A percentile compares a stretch with the other conserved stretches of the same genome.
Conservation (phyloP, 768 basidiomycete species). For the Candolleomyces aberdarensis region DNA sequence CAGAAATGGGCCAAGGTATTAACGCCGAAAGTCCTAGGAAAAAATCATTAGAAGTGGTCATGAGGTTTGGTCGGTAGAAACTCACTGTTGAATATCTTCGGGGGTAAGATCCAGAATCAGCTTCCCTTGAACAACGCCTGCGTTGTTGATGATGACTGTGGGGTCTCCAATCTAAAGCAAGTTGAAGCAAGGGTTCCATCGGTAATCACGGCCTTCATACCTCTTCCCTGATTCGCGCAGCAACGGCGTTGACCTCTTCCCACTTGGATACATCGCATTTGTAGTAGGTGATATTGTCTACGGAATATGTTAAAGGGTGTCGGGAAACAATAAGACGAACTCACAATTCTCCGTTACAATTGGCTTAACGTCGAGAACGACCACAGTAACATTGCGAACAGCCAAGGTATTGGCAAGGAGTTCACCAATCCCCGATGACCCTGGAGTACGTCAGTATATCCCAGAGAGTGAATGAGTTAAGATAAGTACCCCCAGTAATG, state of each 20-base stretch:
- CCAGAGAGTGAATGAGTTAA: not conserved
- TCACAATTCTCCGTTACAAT: constrained; percentile 74
- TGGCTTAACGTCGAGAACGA: constrained; percentile 82
- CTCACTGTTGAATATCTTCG: constrained; percentile 77
- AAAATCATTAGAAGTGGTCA: constrained; percentile 1
- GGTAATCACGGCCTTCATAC: constrained; percentile 33
- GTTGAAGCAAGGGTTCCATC: not conserved
- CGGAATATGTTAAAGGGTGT: not conserved
- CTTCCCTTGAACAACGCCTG: constrained; percentile 91
- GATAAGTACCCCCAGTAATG: constrained; percentile 77
- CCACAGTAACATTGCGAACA: constrained; percentile 74
- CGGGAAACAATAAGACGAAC: constrained; percentile 16
- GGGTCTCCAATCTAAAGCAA: constrained; percentile 72
- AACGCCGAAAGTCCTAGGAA: constrained; percentile 76
- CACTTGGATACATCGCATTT: constrained; percentile 90
- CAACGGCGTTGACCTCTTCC: constrained; percentile 76
- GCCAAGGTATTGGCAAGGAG: constrained; percentile 86
- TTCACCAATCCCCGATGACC: constrained; percentile 87
- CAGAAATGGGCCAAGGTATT: constrained; percentile 91
- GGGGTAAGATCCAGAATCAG: constrained; percentile 74
- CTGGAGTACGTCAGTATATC: constrained; percentile 32
- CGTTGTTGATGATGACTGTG: constrained; percentile 92
- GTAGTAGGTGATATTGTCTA: constrained; percentile 82
- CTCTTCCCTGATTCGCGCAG: constrained; percentile 75
- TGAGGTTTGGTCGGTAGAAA: not conserved